Conservation (phyloP, 371 early-diverging fungal genomes). For the Mycotypha africana region DNA sequence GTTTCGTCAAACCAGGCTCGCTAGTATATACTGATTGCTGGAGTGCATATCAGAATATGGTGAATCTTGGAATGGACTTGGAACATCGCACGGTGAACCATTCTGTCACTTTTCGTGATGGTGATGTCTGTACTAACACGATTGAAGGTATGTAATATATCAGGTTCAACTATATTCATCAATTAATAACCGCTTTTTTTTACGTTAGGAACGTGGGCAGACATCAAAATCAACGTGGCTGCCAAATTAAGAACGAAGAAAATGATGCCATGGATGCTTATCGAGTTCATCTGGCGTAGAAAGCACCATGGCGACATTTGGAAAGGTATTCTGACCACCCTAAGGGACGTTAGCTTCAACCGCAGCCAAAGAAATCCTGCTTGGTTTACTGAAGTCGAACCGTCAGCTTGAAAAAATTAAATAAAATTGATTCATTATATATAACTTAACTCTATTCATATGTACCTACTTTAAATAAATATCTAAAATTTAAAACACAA, state of each 20-base stretch:
- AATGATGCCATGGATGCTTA: conserved; percentile 1
- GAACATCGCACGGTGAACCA: conserved; percentile 1
- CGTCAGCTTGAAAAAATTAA: no score
- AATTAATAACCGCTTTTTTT: background rate
- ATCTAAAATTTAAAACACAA: no score
- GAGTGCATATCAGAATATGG: background rate
- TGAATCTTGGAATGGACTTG: background rate
- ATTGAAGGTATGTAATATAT: background rate
- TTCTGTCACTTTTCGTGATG: background rate
- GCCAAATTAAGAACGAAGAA: background rate
- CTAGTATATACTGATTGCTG: conserved; percentile 12
- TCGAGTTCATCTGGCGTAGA: conserved; percentile 7
- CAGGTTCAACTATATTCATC: background rate
- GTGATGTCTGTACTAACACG: background rate
- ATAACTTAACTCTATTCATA: no score
- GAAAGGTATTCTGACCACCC: background rate
- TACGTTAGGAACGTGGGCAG: background rate
- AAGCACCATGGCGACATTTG: conserved; percentile 2
- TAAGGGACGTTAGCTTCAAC: background rate
- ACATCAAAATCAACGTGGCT: conserved; percentile 2
- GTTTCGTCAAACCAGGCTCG: conserved; percentile 2
- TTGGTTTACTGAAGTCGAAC: no score
- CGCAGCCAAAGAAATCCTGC: no score
- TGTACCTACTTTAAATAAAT: no score
- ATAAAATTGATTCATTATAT: no score